A percentile compares a stretch with the other conserved stretches of the same genome.
Evolutionary conservation across 345 rosid species (phyloP).

Genomic region (Populus simonii): DNA sequence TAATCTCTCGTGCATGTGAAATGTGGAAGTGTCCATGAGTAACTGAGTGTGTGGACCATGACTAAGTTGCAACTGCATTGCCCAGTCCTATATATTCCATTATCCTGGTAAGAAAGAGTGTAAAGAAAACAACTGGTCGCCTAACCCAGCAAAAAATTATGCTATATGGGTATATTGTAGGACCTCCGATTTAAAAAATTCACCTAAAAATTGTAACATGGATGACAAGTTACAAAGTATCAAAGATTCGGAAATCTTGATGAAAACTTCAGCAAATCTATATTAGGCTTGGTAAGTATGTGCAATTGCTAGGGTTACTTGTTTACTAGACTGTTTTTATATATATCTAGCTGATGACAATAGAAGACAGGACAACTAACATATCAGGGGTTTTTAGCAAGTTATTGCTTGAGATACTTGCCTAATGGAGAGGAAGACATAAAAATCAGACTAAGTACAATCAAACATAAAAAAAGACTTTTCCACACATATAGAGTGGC

Average conservation of each 20-base stretch:
- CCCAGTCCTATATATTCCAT: background rate
- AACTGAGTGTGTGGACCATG: background rate
- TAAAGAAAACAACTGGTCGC: background rate
- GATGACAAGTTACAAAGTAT: background rate
- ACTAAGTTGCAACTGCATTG: no score
- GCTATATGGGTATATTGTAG: background rate
- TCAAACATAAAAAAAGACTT: background rate
- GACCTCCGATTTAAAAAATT: background rate
- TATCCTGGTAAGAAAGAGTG: background rate
- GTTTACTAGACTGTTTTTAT: background rate
- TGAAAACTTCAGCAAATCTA: background rate
- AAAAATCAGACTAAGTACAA: background rate
- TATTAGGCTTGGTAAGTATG: background rate
- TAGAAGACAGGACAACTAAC: background rate
- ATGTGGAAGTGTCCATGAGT: background rate
- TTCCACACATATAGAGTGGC: background rate
- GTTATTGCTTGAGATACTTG: background rate
- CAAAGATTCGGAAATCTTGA: background rate
- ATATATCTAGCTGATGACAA: background rate
- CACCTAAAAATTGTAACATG: background rate
- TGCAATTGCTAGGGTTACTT: background rate
- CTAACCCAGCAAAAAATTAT: background rate
- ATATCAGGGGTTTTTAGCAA: background rate
- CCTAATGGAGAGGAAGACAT: background rate
- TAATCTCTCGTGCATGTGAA: background rate